These are phyloP conservation scores for Eucalyptus virginea DNA, from an alignment of 345 rosid species.

Conservation along the genomic window DNA sequence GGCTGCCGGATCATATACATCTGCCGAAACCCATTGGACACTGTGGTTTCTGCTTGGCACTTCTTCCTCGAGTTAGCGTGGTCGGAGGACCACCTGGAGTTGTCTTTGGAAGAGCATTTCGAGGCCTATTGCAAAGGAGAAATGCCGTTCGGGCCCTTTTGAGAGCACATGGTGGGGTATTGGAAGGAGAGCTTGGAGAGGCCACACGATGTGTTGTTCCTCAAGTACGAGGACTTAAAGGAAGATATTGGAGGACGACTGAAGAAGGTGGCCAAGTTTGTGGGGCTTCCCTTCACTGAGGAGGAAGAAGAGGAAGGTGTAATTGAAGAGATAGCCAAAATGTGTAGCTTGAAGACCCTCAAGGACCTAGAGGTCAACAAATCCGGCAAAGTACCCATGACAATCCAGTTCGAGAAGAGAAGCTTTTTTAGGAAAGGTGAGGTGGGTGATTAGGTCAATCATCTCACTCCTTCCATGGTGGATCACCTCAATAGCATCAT, in stretches of 20 bases:
- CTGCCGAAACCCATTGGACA: background rate
- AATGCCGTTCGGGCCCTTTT: background rate
- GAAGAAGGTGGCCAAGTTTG: background rate
- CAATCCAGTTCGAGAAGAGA: background rate
- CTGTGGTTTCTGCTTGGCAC: background rate
- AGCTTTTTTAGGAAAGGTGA: background rate
- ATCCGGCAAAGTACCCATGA: background rate
- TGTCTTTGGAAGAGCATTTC: background rate
- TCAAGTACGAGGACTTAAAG: background rate
- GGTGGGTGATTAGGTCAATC: background rate
- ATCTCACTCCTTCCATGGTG: background rate
- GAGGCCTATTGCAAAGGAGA: background rate
- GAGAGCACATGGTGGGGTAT: background rate
- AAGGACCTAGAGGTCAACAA: background rate
- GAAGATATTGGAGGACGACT: background rate
- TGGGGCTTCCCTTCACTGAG: background rate
- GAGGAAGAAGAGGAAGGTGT: background rate
- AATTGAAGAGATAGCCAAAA: background rate
- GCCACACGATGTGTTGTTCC: background rate
- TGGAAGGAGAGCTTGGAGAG: background rate
- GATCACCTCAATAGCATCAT: background rate
- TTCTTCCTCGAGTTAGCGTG: rapidly evolving
- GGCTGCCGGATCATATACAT: background rate
- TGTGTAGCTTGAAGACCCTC: background rate
- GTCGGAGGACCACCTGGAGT: background rate